Evolutionary conservation across 768 basidiomycete genomes (phyloP), one percentile per base, ranked within the genome.

Genomic region (Pulveroboletus ravenelii): DNA sequence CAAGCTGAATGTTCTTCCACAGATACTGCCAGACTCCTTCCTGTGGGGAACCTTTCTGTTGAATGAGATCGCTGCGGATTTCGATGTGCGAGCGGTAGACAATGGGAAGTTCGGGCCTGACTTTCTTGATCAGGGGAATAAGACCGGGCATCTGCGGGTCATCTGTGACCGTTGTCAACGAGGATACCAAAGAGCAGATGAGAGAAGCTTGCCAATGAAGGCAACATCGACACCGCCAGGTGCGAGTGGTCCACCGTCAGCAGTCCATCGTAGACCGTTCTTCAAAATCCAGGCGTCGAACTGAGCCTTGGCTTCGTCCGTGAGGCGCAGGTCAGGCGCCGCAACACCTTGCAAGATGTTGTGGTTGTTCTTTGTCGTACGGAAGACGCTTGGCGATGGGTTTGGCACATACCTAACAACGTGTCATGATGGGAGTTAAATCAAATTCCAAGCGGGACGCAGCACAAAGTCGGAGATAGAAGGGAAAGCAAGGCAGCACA

Each of bases 81-180:
- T 97, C 93, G 54, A 96, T 96, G 74, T 96, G 93, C 46, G 92
- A 95, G 40, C 93, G 85, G 68, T 94, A 97, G 56, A 94, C 75
- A 63, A 96, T 91, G 47, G 93, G 93, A 41, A 93, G 73, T 23
- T 87, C 84, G 3, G 93, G 92, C 51, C 87, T 78, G 47, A 85
- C 73, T 72, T 87, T 86, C 66, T 81, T 84, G 76, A 96, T 95
- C 58, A 93, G 77, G 6, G 94, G 94, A 65, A 97, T 94, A 47
- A 96, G 77, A 43, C 92, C 92, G 37, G 92, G 89, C 83, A 96
- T 91, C 68, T 92, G 88, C n/a, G 89, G 89, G 69, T 91, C 89
- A 70, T 91, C 88, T 79, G 53, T 71, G 47, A 45, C 47, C 29
- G 36, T 10, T 23, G 46, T 60, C 40, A 60, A 52, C 31, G 54